Evolutionary conservation across 176 grass and related monocot genomes (phyloP).

Genomic region (Themeda triandra): DNA sequence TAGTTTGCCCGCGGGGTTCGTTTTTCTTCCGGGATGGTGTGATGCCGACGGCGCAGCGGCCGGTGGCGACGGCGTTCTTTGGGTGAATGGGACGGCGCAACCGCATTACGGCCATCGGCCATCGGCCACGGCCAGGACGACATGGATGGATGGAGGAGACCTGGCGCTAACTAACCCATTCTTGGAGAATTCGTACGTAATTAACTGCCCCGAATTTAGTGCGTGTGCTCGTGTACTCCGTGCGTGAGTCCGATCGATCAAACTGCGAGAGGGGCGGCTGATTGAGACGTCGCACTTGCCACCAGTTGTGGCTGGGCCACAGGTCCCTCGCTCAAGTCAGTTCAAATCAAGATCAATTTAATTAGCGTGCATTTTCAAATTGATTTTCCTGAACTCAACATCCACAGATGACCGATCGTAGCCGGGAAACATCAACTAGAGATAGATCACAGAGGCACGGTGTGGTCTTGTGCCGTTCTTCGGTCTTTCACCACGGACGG

Average conservation of each 20-base stretch:
- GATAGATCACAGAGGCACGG: neutral
- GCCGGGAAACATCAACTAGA: neutral
- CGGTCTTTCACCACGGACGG: neutral
- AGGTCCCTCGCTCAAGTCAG: no score
- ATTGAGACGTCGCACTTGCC: no score
- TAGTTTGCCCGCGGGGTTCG: neutral
- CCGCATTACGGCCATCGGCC: conserved; percentile 6
- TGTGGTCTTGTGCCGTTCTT: neutral
- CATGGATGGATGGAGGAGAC: neutral
- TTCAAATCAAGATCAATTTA: neutral
- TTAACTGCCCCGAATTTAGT: no score
- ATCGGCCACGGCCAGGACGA: neutral
- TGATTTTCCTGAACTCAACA: no score
- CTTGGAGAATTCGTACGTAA: no score
- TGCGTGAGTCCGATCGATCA: no score
- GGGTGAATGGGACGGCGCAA: conserved; percentile 41
- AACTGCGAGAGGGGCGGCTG: no score
- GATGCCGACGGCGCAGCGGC: conserved; percentile 29
- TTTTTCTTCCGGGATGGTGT: neutral
- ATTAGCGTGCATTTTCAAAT: neutral
- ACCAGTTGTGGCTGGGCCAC: no score
- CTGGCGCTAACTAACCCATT: no score
- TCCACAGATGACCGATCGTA: neutral
- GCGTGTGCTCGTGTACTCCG: no score
- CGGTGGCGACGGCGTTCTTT: conserved; percentile 17